These are phyloP conservation scores for Pseudocercospora musae DNA, from an alignment of 2,329 filamentous ascomycete species.

Conservation along the genomic window DNA sequence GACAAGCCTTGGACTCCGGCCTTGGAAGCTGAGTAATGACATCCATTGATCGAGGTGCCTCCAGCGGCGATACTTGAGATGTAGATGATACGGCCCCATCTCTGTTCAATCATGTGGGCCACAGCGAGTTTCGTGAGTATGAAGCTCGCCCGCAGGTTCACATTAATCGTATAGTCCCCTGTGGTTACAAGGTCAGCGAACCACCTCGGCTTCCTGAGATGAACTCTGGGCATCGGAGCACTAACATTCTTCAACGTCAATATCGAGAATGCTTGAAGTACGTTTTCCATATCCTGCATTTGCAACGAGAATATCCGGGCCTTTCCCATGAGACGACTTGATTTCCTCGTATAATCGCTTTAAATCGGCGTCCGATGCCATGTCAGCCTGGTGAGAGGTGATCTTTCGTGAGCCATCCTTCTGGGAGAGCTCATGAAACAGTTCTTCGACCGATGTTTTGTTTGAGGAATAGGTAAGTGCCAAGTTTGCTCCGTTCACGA, in stretches of 20 bases:
- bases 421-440: conserved; percentile 37
- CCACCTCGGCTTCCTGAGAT: background rate
- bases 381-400: conserved; percentile 57
- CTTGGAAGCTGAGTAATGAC: conserved; percentile 32
- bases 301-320: conserved; percentile 61
- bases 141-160: conserved; percentile 63
- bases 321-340: conserved; percentile 49
- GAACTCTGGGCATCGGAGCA: conserved; percentile 49
- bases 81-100: conserved; percentile 64
- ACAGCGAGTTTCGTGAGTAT: conserved; percentile 60
- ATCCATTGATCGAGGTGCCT: conserved; percentile 60
- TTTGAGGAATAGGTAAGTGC: conserved; percentile 59
- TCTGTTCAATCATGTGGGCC: conserved; percentile 56
- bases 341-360: conserved; percentile 55
- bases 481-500: conserved; percentile 50
- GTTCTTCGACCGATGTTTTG: conserved; percentile 44
- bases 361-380: conserved; percentile 54
- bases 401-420: conserved; percentile 40
- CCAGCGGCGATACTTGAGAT: conserved; percentile 62
- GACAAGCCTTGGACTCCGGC: conserved; percentile 60
- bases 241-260: conserved; percentile 57
- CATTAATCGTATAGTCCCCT: conserved; percentile 58
- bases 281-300: conserved; percentile 66
- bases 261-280: conserved; percentile 51
- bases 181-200: background rate